Base-by-base conservation (phyloP, 805 yeast species). In the Nakazawaea holstii region DNA sequence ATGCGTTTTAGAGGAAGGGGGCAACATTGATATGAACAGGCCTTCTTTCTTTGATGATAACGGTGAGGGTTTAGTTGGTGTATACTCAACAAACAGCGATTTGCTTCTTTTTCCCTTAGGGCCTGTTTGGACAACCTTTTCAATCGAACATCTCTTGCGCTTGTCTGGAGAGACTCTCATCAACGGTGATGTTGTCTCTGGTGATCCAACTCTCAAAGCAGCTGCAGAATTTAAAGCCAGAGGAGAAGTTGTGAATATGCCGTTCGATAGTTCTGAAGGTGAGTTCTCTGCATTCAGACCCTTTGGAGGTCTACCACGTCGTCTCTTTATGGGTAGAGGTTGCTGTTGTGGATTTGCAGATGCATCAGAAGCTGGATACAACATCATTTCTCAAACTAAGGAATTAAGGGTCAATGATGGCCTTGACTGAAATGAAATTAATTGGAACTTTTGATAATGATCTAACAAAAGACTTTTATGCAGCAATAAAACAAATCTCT, bases 141-240 rank as follows among this genome's bases (percentile, higher is more conserved):
- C 39, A 3, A 27, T 30, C 29, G 38, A 26, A 15, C 11, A 11
- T 28, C 45, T 30, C 35, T 39, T 44, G 32, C 45, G 40, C 15
- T 36, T 37, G 35, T 44, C 48, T 3, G 57, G 59, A n/a, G 55
- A 52, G 1, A 57, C 58, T 39, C 52, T 49, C 60, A 57, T 57
- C 31, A 53, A 36, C 11, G 60, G 59, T 3, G 55, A 49, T 6
- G 49, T 45, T 20, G 45, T 41, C 43, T 55, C 53, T 31, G 59
- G 59, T 28, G 54, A 50, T 1, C 54, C 52, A 10, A 44, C 36
- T 32, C 38, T 50, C 32, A 50, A 27, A 30, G 51, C 50, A 31
- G 55, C 52, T 8, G 51, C 57, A 8, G 55, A 50, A 31, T 45
- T 49, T 32, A 41, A 27, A 7, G 53, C 51, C 28, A 52, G 49